These are phyloP conservation scores for Coemansia sp. DNA, from an alignment of 192 early-diverging fungal species.

Conservation along the genomic window DNA sequence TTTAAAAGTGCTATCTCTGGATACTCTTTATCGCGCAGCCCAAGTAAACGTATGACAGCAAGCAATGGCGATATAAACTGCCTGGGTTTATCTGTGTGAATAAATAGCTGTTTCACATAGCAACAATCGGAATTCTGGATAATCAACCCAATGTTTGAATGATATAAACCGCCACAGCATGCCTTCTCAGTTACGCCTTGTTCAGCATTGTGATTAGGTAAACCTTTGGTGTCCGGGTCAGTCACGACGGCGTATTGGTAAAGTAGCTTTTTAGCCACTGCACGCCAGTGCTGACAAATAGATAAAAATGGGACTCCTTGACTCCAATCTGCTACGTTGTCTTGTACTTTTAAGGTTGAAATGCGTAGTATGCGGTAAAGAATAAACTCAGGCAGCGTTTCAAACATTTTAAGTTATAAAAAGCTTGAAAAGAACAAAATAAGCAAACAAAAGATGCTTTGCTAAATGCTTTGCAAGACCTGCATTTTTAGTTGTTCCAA, in stretches of 20 bases:
- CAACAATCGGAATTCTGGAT: neutral
- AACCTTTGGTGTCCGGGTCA: neutral
- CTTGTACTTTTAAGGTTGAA: neutral
- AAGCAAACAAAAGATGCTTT: neutral
- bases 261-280: neutral
- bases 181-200: neutral
- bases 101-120: neutral
- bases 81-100: neutral
- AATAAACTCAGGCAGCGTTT: neutral
- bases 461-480: too few species aligned
- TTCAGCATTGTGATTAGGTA: neutral
- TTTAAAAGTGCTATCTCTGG: neutral
- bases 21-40: neutral
- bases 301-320: neutral
- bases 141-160: neutral
- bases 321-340: neutral
- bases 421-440: neutral
- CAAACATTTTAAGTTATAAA: neutral
- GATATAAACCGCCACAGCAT: neutral
- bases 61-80: slow-evolving; percentile 2
- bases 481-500: too few species aligned
- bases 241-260: neutral
- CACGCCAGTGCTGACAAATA: neutral
- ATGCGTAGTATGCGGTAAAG: neutral
- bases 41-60: neutral